These are phyloP conservation scores for Cylindrodendrum hubeiense DNA, from an alignment of 2,329 filamentous ascomycete species.

Conservation along the genomic window DNA sequence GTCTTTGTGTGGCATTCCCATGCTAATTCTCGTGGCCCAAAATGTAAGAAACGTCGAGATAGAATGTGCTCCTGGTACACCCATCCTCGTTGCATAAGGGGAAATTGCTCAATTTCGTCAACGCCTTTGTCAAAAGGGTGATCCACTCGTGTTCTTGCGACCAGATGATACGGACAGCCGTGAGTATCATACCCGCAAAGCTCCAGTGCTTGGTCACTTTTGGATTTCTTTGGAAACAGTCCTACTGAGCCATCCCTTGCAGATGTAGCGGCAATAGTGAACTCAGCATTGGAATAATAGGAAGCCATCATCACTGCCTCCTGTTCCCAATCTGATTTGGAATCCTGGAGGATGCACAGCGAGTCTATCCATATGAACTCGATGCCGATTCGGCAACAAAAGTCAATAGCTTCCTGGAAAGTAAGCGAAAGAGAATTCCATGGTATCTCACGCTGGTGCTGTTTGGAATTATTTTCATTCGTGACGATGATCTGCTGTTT, in stretches of 20 bases:
- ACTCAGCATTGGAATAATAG: constrained; percentile 31
- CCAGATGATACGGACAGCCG: constrained; percentile 19
- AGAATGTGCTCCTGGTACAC: constrained; percentile 35
- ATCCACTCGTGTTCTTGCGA: constrained; percentile 16
- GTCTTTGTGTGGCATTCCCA: constrained; percentile 34
- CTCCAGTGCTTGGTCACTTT: constrained; percentile 18
- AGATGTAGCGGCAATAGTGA: constrained; percentile 33
- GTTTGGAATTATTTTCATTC: constrained; percentile 7
- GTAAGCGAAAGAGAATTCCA: constrained; percentile 26
- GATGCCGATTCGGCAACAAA: constrained; percentile 24
- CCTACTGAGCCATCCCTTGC: constrained; percentile 25
- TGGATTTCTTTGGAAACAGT: constrained; percentile 9
- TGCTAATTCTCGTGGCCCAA: constrained; percentile 27
- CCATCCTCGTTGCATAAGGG: constrained; percentile 29
- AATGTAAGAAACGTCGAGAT: constrained; percentile 32
- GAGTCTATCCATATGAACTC: constrained; percentile 40
- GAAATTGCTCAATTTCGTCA: constrained; percentile 17
- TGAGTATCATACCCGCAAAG: constrained; percentile 13
- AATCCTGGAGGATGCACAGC: constrained; percentile 38
- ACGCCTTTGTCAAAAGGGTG: constrained; percentile 28
- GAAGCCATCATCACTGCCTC: constrained; percentile 36
- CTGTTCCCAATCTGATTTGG: constrained; percentile 29
- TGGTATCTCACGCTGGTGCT: constrained; percentile 22
- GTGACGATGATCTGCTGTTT: constrained; percentile 52
- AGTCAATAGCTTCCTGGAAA: constrained; percentile 26